Evolutionary conservation across 768 basidiomycete species (phyloP).

Genomic region (Kwoniella europaea): DNA sequence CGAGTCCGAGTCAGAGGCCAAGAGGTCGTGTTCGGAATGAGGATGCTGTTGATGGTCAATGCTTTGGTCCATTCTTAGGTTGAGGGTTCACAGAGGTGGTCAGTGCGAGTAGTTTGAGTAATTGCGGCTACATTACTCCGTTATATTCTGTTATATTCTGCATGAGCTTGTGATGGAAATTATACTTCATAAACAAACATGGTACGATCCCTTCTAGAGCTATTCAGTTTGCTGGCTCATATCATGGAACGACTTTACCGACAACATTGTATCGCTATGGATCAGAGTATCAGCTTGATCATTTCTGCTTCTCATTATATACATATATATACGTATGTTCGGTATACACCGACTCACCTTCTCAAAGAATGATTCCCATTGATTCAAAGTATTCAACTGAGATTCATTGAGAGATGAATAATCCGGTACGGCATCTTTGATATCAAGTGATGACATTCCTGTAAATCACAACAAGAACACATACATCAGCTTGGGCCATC

Average conservation of each 20-base stretch:
- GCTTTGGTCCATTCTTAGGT: neutral
- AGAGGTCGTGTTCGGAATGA: neutral
- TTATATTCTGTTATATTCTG: neutral
- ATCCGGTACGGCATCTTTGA: conserved; percentile 84
- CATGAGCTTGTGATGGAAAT: neutral
- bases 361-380: conserved; percentile 88
- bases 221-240: neutral
- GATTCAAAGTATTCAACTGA: conserved; percentile 78
- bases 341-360: conserved; percentile 62
- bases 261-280: conserved; percentile 84
- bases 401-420: conserved; percentile 74
- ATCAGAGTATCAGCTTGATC: neutral
- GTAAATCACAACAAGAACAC: neutral
- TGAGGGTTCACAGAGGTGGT: neutral
- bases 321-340: neutral
- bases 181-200: neutral
- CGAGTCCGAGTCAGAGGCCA: too few species aligned
- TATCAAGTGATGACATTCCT: conserved; percentile 81
- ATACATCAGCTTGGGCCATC: neutral
- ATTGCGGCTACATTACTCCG: too few species aligned
- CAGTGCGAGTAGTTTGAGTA: neutral
- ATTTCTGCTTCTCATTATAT: neutral
- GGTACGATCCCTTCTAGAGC: neutral
- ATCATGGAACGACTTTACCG: conserved; percentile 64
- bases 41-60: neutral